Base-by-base conservation (phyloP, 163 green algal genomes). In the Chlamydomonas reinhardtii region DNA sequence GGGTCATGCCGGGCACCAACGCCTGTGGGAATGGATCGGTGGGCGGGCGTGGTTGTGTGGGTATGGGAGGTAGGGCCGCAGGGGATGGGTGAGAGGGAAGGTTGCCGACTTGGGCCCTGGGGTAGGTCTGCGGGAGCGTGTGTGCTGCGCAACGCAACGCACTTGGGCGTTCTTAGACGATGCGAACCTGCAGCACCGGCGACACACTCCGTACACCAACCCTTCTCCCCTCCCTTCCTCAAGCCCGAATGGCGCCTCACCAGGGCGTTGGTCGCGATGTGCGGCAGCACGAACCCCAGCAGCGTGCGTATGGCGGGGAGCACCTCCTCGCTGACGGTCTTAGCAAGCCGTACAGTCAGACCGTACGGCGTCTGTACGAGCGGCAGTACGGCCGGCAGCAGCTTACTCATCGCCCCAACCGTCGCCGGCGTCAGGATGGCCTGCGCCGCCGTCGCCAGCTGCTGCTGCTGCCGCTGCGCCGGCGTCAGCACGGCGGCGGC, bases 221-320 rank as follows among this genome's bases (percentile, higher is more conserved):
- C n/a, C n/a, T n/a, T n/a, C n/a, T n/a, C n/a, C n/a, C n/a, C n/a
- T n/a, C n/a, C n/a, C n/a, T n/a, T n/a, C 48, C 48, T 2, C 1
- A 56, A 56, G 19, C 11, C 48, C 48, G 19, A 56, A 17, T n/a
- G n/a, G n/a, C 11, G 5, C 2, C 48, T 56, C 48, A 56, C 48
- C 48, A 56, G 25, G 0, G 48, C 78, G 4, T 68, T 69, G 24
- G 66, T 77, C 9, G 76, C 76, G 16, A 84, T 12, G 29, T 75
- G 64, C 24, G 78, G 78, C 78, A 85, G 27, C 66, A 70, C 32
- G 14, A 85, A 85, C 11, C 66, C 76, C 1, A 52, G 70, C 24
- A 85, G 66, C 25, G 31, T 59, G 31, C 22, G 31, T 12, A 85
- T 52, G 43, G 66, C 66, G 64, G 78, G 78, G 24, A 85, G 66